Percentiles rank a stretch among this genome's conserved stretches.
phyloP scores from a whole-genome alignment of 805 yeast species.

The Nakazawaea holstii region DNA sequence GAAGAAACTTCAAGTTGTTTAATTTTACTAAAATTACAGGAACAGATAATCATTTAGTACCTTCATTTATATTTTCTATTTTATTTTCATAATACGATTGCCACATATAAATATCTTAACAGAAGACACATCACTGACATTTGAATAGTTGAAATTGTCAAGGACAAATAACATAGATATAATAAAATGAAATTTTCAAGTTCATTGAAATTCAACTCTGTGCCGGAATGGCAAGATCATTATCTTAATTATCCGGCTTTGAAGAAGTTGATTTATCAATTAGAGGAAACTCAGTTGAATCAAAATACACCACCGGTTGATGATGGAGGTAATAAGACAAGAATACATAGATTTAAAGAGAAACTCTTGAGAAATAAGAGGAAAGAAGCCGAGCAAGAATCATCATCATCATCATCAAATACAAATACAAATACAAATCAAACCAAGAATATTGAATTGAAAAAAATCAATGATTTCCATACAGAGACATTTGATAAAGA shows the following conservation, averaged over 20 bases:
- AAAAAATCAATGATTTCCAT: constrained; percentile 8
- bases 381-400: background rate
- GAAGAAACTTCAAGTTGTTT: no score
- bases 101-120: no score
- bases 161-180: background rate
- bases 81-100: no score
- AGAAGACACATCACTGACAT: no score
- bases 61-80: background rate
- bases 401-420: background rate
- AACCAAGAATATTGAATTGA: background rate
- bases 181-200: constrained; percentile 41
- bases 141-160: background rate
- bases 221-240: constrained; percentile 46
- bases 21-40: no score
- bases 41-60: background rate
- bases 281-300: constrained; percentile 35
- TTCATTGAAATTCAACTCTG: constrained; percentile 45
- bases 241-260: constrained; percentile 42
- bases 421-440: no score
- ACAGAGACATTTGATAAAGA: constrained; percentile 18
- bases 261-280: constrained; percentile 50
- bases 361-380: background rate
- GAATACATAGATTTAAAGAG: background rate
- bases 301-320: constrained; percentile 13
- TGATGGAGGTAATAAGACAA: constrained; percentile 13